Conservation (phyloP, 2,329 filamentous ascomycete species). For the Alternaria longipes region DNA sequence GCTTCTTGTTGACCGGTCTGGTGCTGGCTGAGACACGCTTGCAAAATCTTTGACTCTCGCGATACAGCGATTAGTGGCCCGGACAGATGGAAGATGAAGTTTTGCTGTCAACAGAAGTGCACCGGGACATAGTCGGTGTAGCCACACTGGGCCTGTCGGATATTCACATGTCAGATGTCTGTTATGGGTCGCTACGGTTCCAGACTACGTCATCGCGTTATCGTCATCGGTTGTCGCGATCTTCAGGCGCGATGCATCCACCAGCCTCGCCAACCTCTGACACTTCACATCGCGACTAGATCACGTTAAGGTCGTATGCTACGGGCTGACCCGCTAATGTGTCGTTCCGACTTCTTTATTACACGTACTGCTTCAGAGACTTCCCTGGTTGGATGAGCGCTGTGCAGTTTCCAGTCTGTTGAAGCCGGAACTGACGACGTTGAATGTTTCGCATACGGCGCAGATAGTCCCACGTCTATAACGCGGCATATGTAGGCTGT, state of each 20-base stretch:
- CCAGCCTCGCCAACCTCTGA: not conserved
- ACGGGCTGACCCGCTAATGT: not conserved
- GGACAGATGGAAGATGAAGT: constrained; percentile 10
- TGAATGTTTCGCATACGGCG: not conserved
- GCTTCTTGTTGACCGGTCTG: not conserved
- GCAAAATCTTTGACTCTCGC: not conserved
- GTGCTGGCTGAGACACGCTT: not conserved
- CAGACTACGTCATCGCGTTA: constrained; percentile 7
- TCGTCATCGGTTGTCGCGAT: constrained; percentile 5
- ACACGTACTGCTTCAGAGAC: not conserved
- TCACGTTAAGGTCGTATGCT: not conserved
- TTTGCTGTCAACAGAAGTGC: not conserved
- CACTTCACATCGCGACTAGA: not conserved
- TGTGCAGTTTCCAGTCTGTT: not conserved
- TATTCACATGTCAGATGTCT: constrained; percentile 10
- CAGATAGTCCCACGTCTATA: not conserved
- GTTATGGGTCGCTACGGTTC: not conserved
- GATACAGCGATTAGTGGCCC: not conserved
- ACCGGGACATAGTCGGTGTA: not conserved
- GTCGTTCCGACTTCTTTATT: not conserved
- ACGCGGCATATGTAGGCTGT: not conserved
- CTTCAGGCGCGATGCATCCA: not conserved
- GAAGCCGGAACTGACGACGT: not conserved
- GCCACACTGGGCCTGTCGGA: not conserved
- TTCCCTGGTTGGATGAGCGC: not conserved